phyloP scores from a whole-genome alignment of 2,329 filamentous ascomycete genomes.

The Claviceps sp. region DNA sequence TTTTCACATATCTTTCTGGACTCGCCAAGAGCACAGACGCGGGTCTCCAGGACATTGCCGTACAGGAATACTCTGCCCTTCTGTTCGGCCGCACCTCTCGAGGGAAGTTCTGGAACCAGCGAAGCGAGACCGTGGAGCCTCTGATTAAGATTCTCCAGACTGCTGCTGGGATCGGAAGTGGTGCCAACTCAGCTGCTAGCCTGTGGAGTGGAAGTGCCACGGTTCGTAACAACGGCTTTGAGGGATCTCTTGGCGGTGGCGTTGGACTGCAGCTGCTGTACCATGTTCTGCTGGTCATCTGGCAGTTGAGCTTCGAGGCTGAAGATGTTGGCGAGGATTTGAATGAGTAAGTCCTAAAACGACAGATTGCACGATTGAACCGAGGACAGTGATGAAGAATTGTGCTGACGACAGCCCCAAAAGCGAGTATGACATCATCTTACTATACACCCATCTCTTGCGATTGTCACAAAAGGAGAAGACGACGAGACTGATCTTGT shows the following conservation, averaged over 20 bases:
- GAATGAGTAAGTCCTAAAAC: constrained; percentile 56
- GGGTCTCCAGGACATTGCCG: constrained; percentile 87
- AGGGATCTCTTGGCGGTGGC: constrained; percentile 57
- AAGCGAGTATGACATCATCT: constrained; percentile 84
- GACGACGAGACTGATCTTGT: constrained; percentile 81
- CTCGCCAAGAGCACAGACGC: constrained; percentile 77
- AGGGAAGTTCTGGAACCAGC: constrained; percentile 80
- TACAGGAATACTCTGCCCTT: constrained; percentile 78
- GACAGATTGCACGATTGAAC: not conserved
- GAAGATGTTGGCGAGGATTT: constrained; percentile 59
- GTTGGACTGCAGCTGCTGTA: constrained; percentile 90
- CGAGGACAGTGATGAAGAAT: not conserved
- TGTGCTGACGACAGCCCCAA: not conserved
- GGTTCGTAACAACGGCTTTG: constrained; percentile 46
- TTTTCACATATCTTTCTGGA: constrained; percentile 76
- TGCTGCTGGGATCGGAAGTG: constrained; percentile 58
- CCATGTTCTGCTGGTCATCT: constrained; percentile 82
- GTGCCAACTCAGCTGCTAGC: constrained; percentile 45
- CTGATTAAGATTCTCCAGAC: constrained; percentile 71
- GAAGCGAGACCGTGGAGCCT: constrained; percentile 70
- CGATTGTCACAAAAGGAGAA: constrained; percentile 94
- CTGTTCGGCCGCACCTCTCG: constrained; percentile 63
- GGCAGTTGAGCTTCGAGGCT: constrained; percentile 94
- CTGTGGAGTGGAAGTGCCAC: constrained; percentile 45
- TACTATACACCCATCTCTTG: constrained; percentile 84